Evolutionary conservation across 352 stramenopile species (phyloP), one percentile per base, ranked within the genome.

Genomic region (Phytophthora cajani): DNA sequence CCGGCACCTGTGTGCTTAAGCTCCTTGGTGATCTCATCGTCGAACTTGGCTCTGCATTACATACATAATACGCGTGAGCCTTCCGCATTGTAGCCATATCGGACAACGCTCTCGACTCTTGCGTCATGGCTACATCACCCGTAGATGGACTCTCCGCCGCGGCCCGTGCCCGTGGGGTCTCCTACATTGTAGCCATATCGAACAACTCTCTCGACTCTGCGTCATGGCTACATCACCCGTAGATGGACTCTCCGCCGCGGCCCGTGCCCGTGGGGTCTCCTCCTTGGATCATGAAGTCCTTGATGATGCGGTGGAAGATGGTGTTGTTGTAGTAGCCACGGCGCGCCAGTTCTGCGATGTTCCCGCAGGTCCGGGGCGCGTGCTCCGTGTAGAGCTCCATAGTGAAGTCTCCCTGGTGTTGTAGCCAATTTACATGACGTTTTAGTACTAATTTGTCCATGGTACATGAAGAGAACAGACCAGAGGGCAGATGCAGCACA

Each of bases 201-300:
- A 6, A 14, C 5, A 5, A 23, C 23, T 7, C 19, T 19, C 3
- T 44, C n/a, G 14, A 55, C 44, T 51, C n/a, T 9, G 44, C 44
- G 44, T 51, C n/a, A 51, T 51, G 44, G 44, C 44, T 51, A 51
- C 44, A 32, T 55, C 68, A 96, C 79, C 96, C 95, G 66, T 96
- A 98, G 55, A 98, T 88, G 16, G 89, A 98, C 64, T 98, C 91
- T 44, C 94, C 95, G 52, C 96, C 95, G 30, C 91, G 74, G 3
- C 95, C 96, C 0, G 95, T 98, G 49, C 94, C 96, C 17, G 95
- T 98, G 0, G 96, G 96, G 69, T 99, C 96, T 54, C 96, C 96
- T 11, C 94, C 96, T 67, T 99, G 96, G 61, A 99, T 97, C 94
- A 99, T 98, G 76, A 99, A 99, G 67, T 98, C 90, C 74, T 89